Percentiles rank a stretch among this genome's conserved stretches.
phyloP scores from a whole-genome alignment of 148 eudicot species.

The Agrostemma githago region DNA sequence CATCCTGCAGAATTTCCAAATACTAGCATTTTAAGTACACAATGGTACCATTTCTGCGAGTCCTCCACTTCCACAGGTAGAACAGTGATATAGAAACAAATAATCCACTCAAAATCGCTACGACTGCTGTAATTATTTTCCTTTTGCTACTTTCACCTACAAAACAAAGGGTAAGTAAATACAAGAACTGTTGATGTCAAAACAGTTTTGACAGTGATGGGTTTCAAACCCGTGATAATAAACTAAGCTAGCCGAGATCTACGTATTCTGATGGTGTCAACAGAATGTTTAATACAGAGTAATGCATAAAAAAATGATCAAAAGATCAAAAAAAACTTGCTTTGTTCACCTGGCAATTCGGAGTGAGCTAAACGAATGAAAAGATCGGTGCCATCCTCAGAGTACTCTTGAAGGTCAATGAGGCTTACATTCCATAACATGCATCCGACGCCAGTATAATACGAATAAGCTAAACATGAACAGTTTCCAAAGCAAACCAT shows the following conservation, averaged over 20 bases:
- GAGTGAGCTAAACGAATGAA: conserved; percentile 37
- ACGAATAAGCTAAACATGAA: conserved; percentile 42
- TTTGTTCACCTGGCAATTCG: conserved; percentile 17
- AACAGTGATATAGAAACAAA: conserved; percentile 11
- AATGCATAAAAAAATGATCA: background rate
- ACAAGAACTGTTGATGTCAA: background rate
- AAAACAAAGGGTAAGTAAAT: background rate
- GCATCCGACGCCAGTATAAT: conserved; percentile 33
- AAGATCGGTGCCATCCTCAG: conserved; percentile 31
- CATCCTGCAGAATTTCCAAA: background rate
- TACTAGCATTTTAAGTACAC: background rate
- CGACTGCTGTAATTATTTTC: conserved; percentile 15
- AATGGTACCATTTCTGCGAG: conserved; percentile 8
- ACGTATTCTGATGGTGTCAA: background rate
- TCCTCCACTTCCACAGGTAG: conserved; percentile 25
- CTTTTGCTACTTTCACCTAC: conserved; percentile 23
- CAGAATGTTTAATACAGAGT: background rate
- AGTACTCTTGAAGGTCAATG: conserved; percentile 35
- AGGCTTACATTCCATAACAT: conserved; percentile 40
- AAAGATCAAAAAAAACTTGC: background rate
- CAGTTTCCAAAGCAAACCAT: conserved; percentile 34
- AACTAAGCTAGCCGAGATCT: background rate
- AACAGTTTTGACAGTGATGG: background rate
- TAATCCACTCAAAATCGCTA: conserved; percentile 14
- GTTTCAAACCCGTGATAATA: background rate